Base-by-base conservation (phyloP, 78 protist species). In the Speleostelium caveatum region DNA sequence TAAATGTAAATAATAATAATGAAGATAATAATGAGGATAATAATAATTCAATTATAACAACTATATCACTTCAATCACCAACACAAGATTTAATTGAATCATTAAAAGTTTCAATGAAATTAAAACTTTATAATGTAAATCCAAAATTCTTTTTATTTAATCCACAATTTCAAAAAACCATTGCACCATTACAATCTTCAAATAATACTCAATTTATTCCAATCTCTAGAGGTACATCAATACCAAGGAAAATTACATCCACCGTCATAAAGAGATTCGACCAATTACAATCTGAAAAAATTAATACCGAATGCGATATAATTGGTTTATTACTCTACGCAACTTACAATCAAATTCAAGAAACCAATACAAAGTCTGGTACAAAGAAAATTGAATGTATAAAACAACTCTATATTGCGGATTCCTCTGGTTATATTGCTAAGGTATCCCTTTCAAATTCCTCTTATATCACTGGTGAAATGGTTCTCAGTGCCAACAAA, bases 401-500 rank as follows among this genome's bases (percentile, higher is more conserved):
- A 3, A 53, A 63, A 51, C 3, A 3, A 4, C 1, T 83, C 0
- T 83, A 7, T 49, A 6, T 83, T 30, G 19, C 42, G 1, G 91
- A 83, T 42, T 2, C 1, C 8, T 28, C 62, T 41, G 79, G 79
- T 3, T 59, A 30, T n/a, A 83, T 69, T 56, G 91, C 78, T 4
- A 83, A 36, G 42, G 26, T 83, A 21, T 24, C 3, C 42, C 19
- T 83, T 19, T 12, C 51, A 21, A 53, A 42, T 45, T 49, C 49
- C 17, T 30, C 69, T 6, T 83, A 71, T 68, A 3, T 26, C 0
- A 74, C 45, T 26, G 68, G 68, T 7, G 16, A 24, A 17, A 19
- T 22, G 16, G 58, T 42, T 53, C 28, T 17, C 36, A 58, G 30
- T 58, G 32, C 5, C n/a, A 33, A 6, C 38, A 24, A n/a, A 19